Percentiles rank a stretch among this genome's conserved stretches.
Evolutionary conservation across 1,139 yeast species (phyloP).

Genomic region (Pichia sp.): DNA sequence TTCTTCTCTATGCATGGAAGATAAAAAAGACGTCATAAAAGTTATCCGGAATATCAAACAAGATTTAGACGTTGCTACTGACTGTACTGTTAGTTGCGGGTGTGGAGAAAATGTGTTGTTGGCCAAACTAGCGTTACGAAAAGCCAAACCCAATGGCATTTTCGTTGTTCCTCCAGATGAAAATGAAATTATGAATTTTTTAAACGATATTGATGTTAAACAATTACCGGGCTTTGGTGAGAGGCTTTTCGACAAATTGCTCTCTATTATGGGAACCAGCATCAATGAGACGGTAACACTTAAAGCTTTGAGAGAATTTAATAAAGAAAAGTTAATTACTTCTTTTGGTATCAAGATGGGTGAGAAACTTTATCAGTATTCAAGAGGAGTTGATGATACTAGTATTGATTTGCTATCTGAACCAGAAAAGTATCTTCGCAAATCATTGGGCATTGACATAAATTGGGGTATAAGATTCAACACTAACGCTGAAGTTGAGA

Average conservation of each 20-base stretch:
- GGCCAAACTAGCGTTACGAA: slow-evolving; percentile 71
- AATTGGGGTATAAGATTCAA: slow-evolving; percentile 86
- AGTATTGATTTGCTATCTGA: slow-evolving; percentile 46
- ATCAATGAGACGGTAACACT: slow-evolving; percentile 24
- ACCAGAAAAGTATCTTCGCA: slow-evolving; percentile 51
- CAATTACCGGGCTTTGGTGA: slow-evolving; percentile 87
- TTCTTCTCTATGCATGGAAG: slow-evolving; percentile 36
- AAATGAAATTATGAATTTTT: slow-evolving; percentile 32
- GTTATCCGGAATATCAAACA: slow-evolving; percentile 39
- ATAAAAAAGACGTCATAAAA: slow-evolving; percentile 32
- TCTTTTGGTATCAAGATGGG: slow-evolving; percentile 73
- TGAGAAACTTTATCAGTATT: slow-evolving; percentile 50
- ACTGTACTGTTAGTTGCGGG: slow-evolving; percentile 77
- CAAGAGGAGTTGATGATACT: slow-evolving; percentile 66
- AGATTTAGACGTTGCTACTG: slow-evolving; percentile 45
- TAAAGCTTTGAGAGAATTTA: slow-evolving; percentile 39
- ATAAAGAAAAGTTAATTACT: slow-evolving; percentile 38
- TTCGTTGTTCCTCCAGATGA: slow-evolving; percentile 30
- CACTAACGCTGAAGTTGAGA: slow-evolving; percentile 54
- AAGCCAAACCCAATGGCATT: slow-evolving; percentile 79
- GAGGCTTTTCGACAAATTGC: slow-evolving; percentile 46
- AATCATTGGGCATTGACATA: slow-evolving; percentile 82
- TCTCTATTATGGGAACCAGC: slow-evolving; percentile 26
- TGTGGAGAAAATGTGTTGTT: slow-evolving; percentile 65
- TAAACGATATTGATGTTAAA: slow-evolving; percentile 44